Percentiles rank a stretch among this genome's conserved stretches.
These are phyloP conservation scores for Hsuehochloa calcarea DNA, from an alignment of 176 grass and related monocot genomes.

Conservation along the genomic window DNA sequence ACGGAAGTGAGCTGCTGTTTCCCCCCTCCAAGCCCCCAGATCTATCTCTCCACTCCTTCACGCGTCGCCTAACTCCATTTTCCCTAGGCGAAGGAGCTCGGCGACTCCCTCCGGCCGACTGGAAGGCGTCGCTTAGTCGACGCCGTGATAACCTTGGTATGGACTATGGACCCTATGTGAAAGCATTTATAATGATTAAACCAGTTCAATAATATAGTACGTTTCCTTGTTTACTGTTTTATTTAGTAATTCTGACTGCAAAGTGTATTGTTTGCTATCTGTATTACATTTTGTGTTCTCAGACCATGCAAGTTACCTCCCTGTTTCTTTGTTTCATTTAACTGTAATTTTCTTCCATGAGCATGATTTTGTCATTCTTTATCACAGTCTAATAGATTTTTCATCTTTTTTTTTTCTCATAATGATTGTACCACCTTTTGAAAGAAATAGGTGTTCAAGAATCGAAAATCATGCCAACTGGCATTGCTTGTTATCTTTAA, in stretches of 20 bases:
- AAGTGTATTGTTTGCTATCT: neutral
- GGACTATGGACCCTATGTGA: slow-evolving; percentile 37
- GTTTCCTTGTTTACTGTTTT: neutral
- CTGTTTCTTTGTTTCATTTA: slow-evolving; percentile 20
- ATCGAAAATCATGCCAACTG: neutral
- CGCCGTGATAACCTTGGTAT: no score
- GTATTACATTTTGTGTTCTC: neutral
- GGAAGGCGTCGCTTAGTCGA: no score
- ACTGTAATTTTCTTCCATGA: slow-evolving; percentile 25
- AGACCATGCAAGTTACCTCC: neutral
- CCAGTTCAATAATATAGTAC: slow-evolving; percentile 14
- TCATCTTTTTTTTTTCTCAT: neutral
- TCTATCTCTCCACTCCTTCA: no score
- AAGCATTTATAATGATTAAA: neutral
- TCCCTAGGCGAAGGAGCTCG: no score
- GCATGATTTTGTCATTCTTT: slow-evolving; percentile 23
- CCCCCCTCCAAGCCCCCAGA: no score
- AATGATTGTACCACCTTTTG: neutral
- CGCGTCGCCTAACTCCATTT: no score
- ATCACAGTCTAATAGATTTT: neutral
- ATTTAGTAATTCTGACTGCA: neutral
- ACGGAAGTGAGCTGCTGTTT: no score
- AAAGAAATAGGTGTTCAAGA: neutral
- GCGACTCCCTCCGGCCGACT: no score
- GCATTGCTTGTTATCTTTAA: neutral